Evolutionary conservation across 352 stramenopile species (phyloP).

Genomic region (Phytophthora pluvialis): DNA sequence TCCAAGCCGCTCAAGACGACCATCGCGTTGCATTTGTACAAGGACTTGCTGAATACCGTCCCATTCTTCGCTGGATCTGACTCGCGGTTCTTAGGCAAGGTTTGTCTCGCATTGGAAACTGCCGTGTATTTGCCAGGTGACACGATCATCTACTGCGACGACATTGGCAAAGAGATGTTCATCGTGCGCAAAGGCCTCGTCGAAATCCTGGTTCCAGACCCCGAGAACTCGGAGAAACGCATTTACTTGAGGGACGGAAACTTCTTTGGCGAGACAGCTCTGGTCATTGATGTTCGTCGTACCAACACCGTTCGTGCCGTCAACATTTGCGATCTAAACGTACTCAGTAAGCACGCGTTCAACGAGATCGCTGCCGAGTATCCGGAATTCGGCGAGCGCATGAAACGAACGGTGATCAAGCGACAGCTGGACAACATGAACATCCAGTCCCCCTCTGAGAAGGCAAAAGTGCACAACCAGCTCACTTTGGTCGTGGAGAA

Average conservation of each 20-base stretch:
- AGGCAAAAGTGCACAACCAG: slow-evolving; percentile 80
- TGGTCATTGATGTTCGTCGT: slow-evolving; percentile 81
- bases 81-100: slow-evolving; percentile 76
- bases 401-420: slow-evolving; percentile 86
- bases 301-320: slow-evolving; percentile 83
- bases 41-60: slow-evolving; percentile 79
- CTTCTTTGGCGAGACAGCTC: slow-evolving; percentile 79
- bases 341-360: slow-evolving; percentile 79
- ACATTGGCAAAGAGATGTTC: slow-evolving; percentile 89
- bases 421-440: slow-evolving; percentile 88
- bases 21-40: slow-evolving; percentile 83
- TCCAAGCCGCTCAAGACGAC: slow-evolving; percentile 79
- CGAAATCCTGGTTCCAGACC: slow-evolving; percentile 70
- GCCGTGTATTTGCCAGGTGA: slow-evolving; percentile 80
- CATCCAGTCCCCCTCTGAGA: slow-evolving; percentile 72
- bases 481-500: slow-evolving; percentile 82
- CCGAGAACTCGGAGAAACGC: slow-evolving; percentile 55
- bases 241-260: slow-evolving; percentile 80
- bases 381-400: slow-evolving; percentile 78
- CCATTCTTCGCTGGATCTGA: slow-evolving; percentile 83
- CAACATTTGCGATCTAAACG: slow-evolving; percentile 81
- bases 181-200: slow-evolving; percentile 88
- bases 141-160: slow-evolving; percentile 83
- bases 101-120: slow-evolving; percentile 78
- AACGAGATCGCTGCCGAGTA: slow-evolving; percentile 86